A percentile compares a stretch with the other conserved stretches of the same genome.
Evolutionary conservation across 2,329 filamentous ascomycete genomes (phyloP).

Genomic region (Cercospora beticola): DNA sequence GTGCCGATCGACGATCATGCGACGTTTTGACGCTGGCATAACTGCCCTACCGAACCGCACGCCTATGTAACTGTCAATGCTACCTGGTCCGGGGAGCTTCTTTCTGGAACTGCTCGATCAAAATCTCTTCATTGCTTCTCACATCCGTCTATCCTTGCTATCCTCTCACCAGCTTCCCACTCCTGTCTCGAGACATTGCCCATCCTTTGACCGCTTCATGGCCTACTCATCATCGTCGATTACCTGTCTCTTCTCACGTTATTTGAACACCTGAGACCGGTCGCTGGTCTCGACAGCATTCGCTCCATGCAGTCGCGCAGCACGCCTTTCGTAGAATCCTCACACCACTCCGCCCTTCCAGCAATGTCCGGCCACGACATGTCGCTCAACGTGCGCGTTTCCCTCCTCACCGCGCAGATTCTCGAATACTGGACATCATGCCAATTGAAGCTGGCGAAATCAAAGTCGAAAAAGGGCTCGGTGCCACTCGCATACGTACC

Average conservation of each 20-base stretch:
- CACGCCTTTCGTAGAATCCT: neutral
- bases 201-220: constrained; percentile 8
- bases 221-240: constrained; percentile 14
- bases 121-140: constrained; percentile 1
- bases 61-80: neutral
- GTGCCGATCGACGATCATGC: constrained; percentile 6
- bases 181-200: constrained; percentile 3
- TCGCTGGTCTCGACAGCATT: neutral
- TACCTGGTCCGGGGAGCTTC: constrained; percentile 13
- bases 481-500: constrained; percentile 15
- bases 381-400: constrained; percentile 20
- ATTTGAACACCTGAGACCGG: constrained; percentile 15
- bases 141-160: constrained; percentile 3
- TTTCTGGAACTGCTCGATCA: constrained; percentile 4
- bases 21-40: neutral
- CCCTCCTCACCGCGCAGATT: constrained; percentile 18
- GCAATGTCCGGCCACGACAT: constrained; percentile 20
- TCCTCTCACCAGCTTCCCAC: neutral
- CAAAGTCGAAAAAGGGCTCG: constrained; percentile 11
- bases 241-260: neutral
- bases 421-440: constrained; percentile 17
- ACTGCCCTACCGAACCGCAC: constrained; percentile 4
- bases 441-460: constrained; percentile 13
- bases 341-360: neutral
- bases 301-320: neutral